phyloP scores from a whole-genome alignment of 1,139 yeast species.

The Candida dubliniensis region DNA sequence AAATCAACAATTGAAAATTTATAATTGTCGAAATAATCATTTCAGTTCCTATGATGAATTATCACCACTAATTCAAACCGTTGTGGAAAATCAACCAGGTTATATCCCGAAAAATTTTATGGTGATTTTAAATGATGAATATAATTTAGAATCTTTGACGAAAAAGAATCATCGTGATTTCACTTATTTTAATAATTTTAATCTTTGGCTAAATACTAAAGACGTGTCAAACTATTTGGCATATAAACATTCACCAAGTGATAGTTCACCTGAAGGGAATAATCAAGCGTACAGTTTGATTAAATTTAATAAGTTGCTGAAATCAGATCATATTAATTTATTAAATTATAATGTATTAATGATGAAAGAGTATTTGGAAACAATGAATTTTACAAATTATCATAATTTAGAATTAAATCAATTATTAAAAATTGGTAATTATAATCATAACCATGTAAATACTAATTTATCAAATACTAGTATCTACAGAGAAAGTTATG shows the following conservation, averaged over 20 bases:
- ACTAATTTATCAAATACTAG: too few species aligned
- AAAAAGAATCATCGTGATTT: constrained; percentile 27
- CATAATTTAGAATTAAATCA: constrained; percentile 29
- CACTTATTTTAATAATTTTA: constrained; percentile 30
- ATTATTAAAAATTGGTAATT: constrained; percentile 10
- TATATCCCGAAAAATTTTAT: constrained; percentile 35
- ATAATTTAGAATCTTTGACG: constrained; percentile 24
- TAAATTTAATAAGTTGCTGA: constrained; percentile 21
- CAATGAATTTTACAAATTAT: constrained; percentile 25
- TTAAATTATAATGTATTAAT: constrained; percentile 24
- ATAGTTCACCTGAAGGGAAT: not conserved
- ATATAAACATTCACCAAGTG: not conserved
- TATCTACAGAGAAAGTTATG: constrained; percentile 7
- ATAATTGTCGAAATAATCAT: constrained; percentile 49
- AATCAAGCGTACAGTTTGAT: constrained; percentile 17
- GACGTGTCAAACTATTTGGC: constrained; percentile 19
- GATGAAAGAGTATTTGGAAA: constrained; percentile 26
- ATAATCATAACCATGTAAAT: constrained; percentile 4
- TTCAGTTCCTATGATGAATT: constrained; percentile 33
- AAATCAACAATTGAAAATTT: constrained; percentile 31
- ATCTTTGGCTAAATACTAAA: constrained; percentile 35
- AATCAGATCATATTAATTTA: constrained; percentile 31
- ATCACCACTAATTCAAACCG: constrained; percentile 29
- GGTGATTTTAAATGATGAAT: constrained; percentile 31
- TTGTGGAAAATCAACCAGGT: constrained; percentile 35